Percentiles rank a stretch among this genome's conserved stretches.
These are phyloP conservation scores for Kwoniella sp. DNA, from an alignment of 768 basidiomycete genomes.

Conservation along the genomic window DNA sequence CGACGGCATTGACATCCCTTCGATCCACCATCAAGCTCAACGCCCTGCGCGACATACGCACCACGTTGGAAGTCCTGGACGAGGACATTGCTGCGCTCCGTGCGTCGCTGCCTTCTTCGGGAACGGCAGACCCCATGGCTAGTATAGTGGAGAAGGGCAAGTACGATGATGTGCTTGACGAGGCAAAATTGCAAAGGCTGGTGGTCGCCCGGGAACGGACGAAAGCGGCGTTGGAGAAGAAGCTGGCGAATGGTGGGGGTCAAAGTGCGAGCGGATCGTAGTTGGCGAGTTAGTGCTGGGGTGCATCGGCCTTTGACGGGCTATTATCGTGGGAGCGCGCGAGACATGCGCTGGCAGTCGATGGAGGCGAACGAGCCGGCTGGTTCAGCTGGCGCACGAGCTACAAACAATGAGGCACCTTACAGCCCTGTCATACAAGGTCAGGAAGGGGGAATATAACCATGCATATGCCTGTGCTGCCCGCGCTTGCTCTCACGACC, in stretches of 20 bases:
- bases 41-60: conserved; percentile 24
- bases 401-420: too few relatives aligned
- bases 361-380: too few relatives aligned
- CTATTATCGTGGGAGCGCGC: too few relatives aligned
- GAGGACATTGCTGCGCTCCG: conserved; percentile 29
- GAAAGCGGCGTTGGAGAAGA: conserved; percentile 23
- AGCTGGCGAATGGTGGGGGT: neutral
- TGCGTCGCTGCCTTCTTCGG: conserved; percentile 14
- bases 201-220: conserved; percentile 35
- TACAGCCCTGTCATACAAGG: too few relatives aligned
- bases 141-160: neutral
- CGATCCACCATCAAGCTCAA: conserved; percentile 18
- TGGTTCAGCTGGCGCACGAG: too few relatives aligned
- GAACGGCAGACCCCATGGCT: neutral
- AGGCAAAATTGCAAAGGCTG: conserved; percentile 29
- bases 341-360: too few relatives aligned
- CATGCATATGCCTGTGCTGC: too few relatives aligned
- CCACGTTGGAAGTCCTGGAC: conserved; percentile 27
- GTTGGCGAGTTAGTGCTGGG: neutral
- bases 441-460: too few relatives aligned
- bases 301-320: too few relatives aligned
- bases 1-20: conserved; percentile 32
- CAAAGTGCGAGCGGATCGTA: neutral
- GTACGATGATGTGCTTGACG: conserved; percentile 35
- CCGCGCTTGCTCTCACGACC: too few relatives aligned